These are phyloP conservation scores for Gracilaria gracilis DNA, from an alignment of 23 red algal species.

Conservation along the genomic window DNA sequence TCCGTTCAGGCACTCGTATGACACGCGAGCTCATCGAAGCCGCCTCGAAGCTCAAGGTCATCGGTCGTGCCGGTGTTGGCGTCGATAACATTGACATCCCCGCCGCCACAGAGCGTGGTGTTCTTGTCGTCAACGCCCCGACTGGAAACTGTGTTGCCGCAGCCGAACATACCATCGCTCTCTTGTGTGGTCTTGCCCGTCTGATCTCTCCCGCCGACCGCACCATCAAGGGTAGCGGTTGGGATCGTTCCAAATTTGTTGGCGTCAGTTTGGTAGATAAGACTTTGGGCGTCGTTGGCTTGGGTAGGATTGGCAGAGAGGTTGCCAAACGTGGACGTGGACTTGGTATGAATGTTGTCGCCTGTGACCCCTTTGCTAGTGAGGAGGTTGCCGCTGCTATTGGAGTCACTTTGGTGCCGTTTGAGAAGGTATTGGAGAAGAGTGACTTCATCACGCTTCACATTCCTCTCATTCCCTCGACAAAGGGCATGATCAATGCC, in stretches of 20 bases:
- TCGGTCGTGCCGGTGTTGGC: slow-evolving; percentile 98
- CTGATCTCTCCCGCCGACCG: slow-evolving; percentile 86
- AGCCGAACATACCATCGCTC: slow-evolving; percentile 97
- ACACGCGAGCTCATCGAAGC: slow-evolving; percentile 89
- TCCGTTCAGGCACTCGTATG: slow-evolving; percentile 93
- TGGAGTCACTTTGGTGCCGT: slow-evolving; percentile 76
- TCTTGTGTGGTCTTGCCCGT: slow-evolving; percentile 78
- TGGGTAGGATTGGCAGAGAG: slow-evolving; percentile 98
- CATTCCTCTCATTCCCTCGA: slow-evolving; percentile 92
- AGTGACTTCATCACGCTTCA: slow-evolving; percentile 97
- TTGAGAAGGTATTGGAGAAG: slow-evolving; percentile 56
- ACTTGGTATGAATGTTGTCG: slow-evolving; percentile 96
- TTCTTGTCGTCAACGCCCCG: slow-evolving; percentile 98
- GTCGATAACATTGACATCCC: slow-evolving; percentile 99
- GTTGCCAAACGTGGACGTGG: slow-evolving; percentile 85
- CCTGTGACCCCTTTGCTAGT: slow-evolving; percentile 88
- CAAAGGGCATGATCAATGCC: slow-evolving; percentile 81
- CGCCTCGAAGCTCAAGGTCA: slow-evolving; percentile 84
- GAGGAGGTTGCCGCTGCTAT: slow-evolving; percentile 80
- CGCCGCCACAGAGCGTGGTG: slow-evolving; percentile 94
- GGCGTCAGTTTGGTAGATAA: slow-evolving; percentile 94
- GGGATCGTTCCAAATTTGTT: slow-evolving; percentile 85
- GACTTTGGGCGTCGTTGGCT: slow-evolving; percentile 89
- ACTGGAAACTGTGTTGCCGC: slow-evolving; percentile 99
- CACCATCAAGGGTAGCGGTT: slow-evolving; percentile 84